These are phyloP conservation scores for Suillus subalutaceus DNA, from an alignment of 768 basidiomycete genomes.

Conservation along the genomic window DNA sequence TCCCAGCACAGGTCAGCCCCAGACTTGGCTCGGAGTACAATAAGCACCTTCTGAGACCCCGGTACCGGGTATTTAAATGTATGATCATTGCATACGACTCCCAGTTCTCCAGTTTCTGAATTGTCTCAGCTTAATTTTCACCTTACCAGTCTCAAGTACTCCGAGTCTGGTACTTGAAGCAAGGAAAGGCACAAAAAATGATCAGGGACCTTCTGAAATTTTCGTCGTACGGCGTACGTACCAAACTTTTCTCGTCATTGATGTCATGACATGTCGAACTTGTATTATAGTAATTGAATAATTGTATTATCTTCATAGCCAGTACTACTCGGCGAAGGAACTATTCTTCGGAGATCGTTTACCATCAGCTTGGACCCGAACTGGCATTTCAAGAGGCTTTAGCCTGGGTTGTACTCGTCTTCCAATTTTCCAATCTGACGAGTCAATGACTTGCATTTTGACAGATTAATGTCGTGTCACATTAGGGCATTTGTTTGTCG, in stretches of 20 bases:
- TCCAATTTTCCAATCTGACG: not conserved
- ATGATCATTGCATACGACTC: not conserved
- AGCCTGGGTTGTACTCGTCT: not conserved
- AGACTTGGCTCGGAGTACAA: not conserved
- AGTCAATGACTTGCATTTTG: not conserved
- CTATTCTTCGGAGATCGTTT: not conserved
- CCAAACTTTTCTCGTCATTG: not conserved
- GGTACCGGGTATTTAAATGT: not conserved
- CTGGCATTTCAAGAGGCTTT: not conserved
- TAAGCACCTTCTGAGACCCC: not conserved
- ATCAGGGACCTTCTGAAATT: not conserved
- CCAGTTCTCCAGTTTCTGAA: not conserved
- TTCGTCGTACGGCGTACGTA: not conserved
- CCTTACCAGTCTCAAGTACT: not conserved
- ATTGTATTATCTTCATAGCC: not conserved
- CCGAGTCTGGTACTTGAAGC: not conserved
- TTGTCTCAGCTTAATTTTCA: not conserved
- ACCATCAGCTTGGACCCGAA: not conserved
- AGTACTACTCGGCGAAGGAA: not conserved
- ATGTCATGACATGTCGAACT: not conserved
- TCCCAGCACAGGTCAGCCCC: not conserved
- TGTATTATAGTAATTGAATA: not conserved
- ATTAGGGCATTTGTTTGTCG: constrained; percentile 3
- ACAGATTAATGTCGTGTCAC: not conserved
- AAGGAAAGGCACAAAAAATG: not conserved